Base-by-base conservation (phyloP, 2,329 filamentous ascomycete genomes). In the Tolypocladium ovalisporum region DNA sequence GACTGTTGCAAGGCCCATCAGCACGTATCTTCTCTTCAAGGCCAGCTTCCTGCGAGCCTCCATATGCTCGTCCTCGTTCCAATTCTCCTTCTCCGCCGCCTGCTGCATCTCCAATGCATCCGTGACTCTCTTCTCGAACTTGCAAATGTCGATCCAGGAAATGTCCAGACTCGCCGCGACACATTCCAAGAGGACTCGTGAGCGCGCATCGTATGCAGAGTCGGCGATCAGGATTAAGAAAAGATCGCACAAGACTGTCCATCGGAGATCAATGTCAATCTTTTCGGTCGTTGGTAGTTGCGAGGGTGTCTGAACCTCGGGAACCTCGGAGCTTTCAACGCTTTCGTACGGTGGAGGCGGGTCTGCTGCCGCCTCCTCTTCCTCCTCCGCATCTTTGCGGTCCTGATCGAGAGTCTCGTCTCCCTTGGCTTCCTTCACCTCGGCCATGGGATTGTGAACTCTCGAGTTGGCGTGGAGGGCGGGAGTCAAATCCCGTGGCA, bases 31-130 rank as follows among this genome's bases (percentile, higher is more conserved):
- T 63, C 84, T 84, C 69, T 89, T 96, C 59, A 92, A 77, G 1
- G 89, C 90, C 67, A 84, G 75, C 70, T 97, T 96, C 55, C 89
- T 82, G 52, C 94, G 84, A 58, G 79, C 82, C 70, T 96, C 90
- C 79, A 97, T 90, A 69, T 97, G 91, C 62, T 95, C 90, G 13
- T 94, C 87, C 70, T 99, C 94, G 63, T 97, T 95, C 94, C 94
- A 99, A 62, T 93, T 96, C 73, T 99, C 94, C 66, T 93, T 95
- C 61, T 91, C 88, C 7, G 90, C 90, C 52, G 89, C 86, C 71
- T 97, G 91, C 73, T 97, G 93, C 90, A 99, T 97, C 72, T 99
- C 94, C 27, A 99, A 77, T 1, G 94, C 91, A 72, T 99, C 94
- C 9, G 94, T 97, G 7, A 99, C 90, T 56, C 91, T 87, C 75